Conservation (phyloP, 305 asterid species). For the Ilex paraguariensis region DNA sequence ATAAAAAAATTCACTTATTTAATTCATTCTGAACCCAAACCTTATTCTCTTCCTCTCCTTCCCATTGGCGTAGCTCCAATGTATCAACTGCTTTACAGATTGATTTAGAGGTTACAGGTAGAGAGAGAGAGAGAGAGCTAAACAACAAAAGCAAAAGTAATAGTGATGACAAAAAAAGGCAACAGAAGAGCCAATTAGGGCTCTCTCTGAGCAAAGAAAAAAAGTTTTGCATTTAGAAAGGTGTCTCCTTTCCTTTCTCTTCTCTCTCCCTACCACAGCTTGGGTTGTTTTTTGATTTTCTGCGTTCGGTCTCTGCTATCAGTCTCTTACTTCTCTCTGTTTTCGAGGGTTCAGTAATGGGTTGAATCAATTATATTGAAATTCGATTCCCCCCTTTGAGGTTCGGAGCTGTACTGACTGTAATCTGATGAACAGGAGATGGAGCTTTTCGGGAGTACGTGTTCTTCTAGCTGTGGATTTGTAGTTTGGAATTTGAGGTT, state of each 20-base stretch:
- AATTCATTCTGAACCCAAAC: not conserved
- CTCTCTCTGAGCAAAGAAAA: not conserved
- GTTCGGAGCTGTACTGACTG: not conserved
- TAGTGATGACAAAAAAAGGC: not conserved
- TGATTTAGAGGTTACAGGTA: not conserved
- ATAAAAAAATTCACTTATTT: not conserved
- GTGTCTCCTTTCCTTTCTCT: not conserved
- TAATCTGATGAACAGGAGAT: too few relatives aligned
- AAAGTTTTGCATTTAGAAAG: not conserved
- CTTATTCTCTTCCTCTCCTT: too few relatives aligned
- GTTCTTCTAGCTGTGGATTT: too few relatives aligned
- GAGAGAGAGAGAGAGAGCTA: not conserved
- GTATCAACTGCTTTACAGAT: too few relatives aligned
- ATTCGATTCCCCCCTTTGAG: not conserved
- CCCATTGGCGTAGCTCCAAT: too few relatives aligned
- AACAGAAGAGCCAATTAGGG: constrained; percentile 1
- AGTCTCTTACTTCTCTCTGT: not conserved
- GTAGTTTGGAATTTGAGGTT: not conserved
- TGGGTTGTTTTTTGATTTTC: not conserved
- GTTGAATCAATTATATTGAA: not conserved
- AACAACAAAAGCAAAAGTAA: not conserved
- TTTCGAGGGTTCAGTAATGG: not conserved
- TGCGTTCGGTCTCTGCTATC: not conserved
- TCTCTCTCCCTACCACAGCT: not conserved
- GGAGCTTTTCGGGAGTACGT: too few relatives aligned